phyloP scores from a whole-genome alignment of 1,284 basidiomycete genomes.

The Phenoliferia sp. region DNA sequence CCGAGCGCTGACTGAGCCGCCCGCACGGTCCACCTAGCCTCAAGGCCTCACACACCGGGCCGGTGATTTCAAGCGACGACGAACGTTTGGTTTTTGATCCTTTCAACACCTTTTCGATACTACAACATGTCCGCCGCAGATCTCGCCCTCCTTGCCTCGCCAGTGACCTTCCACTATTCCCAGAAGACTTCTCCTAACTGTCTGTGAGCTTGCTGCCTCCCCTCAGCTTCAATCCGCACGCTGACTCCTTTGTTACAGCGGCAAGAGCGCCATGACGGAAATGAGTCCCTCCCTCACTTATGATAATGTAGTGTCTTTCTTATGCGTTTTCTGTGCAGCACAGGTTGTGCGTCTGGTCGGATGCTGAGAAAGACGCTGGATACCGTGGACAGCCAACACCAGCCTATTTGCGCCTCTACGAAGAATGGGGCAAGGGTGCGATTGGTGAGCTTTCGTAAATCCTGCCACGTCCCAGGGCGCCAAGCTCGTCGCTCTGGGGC shows the following conservation, averaged over 20 bases:
- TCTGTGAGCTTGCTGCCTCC: background rate
- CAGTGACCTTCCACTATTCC: conserved; percentile 35
- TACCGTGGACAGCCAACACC: conserved; percentile 35
- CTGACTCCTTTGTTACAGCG: conserved; percentile 29
- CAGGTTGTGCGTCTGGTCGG: background rate
- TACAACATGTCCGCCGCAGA: background rate
- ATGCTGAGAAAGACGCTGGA: conserved; percentile 26
- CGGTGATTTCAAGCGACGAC: too few relatives aligned
- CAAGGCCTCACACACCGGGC: too few relatives aligned
- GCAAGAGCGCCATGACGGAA: conserved; percentile 43
- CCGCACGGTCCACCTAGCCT: too few relatives aligned
- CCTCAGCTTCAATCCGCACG: background rate
- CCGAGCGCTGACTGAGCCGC: too few relatives aligned
- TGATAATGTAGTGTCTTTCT: background rate
- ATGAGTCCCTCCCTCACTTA: conserved; percentile 22
- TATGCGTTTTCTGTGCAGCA: background rate
- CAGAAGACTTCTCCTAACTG: conserved; percentile 20
- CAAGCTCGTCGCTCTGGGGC: too few relatives aligned
- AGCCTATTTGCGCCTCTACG: conserved; percentile 39
- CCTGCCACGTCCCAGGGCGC: too few relatives aligned
- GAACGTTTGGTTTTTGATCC: background rate
- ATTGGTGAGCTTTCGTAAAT: conserved; percentile 35
- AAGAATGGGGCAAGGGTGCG: conserved; percentile 41
- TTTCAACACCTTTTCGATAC: background rate
- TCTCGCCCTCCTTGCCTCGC: conserved; percentile 20